Conservation (phyloP, 441 rosid genomes). For the Hura crepitans region DNA sequence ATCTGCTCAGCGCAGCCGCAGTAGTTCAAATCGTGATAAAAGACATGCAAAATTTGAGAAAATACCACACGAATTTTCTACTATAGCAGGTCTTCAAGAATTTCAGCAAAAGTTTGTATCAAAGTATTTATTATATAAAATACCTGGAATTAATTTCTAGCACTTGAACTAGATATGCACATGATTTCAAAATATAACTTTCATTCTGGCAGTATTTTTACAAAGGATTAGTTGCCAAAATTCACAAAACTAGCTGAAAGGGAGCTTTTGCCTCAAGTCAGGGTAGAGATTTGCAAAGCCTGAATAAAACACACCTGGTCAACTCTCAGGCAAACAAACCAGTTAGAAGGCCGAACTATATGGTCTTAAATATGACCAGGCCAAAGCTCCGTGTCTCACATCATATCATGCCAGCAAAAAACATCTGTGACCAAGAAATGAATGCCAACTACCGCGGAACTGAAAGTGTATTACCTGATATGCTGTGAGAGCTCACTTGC, state of each 20-base stretch:
- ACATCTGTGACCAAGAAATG: background rate
- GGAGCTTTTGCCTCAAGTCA: background rate
- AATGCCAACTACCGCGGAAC: background rate
- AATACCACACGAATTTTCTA: too few species aligned
- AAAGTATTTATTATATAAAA: too few species aligned
- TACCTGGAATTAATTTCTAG: too few species aligned
- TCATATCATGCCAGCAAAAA: background rate
- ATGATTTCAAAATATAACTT: background rate
- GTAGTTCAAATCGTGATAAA: too few species aligned
- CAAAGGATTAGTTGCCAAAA: background rate
- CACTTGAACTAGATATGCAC: too few species aligned
- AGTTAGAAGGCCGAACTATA: background rate
- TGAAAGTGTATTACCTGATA: constrained; percentile 61
- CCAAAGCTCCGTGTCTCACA: constrained; percentile 3
- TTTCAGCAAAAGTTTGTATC: too few species aligned
- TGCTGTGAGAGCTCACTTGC: constrained; percentile 97
- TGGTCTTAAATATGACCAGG: constrained; percentile 1
- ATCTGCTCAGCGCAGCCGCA: too few species aligned
- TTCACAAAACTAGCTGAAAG: background rate
- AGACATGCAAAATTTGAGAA: too few species aligned
- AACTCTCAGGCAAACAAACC: constrained; percentile 9
- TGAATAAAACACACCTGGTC: background rate
- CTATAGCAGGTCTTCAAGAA: too few species aligned
- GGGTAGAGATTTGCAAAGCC: background rate
- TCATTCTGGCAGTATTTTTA: background rate